Evolutionary conservation across 148 eudicot genomes (phyloP), one percentile per base, ranked within the genome.

Genomic region (Tetragonia tetragonoides): DNA sequence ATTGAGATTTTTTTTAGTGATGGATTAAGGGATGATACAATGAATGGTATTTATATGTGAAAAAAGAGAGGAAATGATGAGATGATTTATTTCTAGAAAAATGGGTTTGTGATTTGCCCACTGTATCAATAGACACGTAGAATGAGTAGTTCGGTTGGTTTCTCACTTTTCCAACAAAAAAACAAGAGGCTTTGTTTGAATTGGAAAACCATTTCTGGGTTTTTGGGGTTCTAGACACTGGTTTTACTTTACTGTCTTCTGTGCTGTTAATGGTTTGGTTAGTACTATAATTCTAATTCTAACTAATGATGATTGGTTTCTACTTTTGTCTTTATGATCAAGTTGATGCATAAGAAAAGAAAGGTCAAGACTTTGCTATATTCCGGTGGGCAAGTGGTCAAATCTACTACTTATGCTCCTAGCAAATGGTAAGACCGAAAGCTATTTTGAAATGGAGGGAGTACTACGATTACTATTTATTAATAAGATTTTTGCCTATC

Each of bases 151-250:
- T 21, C 3, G 4, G 67, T 16, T 63, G 8, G 4, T 16, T 14
- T 37, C 49, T 54, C 57, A 10, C 74, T 56, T 56, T 56, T 56
- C n/a, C 60, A 56, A 18, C 4, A 46, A 17, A 28, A 34, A 65
- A 77, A 77, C 80, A 42, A 5, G 42, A 69, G 68, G 74, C 74
- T 69, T 24, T n/a, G 66, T 16, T 70, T 28, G 68, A 5, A 59
- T 68, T 69, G 10, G 15, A 60, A 77, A 77, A 77, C 80, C 80
- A 70, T 42, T 69, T 24, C 15, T 21, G 67, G 53, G 62, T 73
- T 68, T 56, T 38, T 16, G 80, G 34, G 51, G 57, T 75, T 76
- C 4, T 24, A 67, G 70, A n/a, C 79, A 37, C 71, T 66, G 79
- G 72, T 76, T 66, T 76, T 53, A 37, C 20, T 9, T 51, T 47